Evolutionary conservation across 2,329 filamentous ascomycete genomes (phyloP).

Genomic region (Trichoderma sp.): DNA sequence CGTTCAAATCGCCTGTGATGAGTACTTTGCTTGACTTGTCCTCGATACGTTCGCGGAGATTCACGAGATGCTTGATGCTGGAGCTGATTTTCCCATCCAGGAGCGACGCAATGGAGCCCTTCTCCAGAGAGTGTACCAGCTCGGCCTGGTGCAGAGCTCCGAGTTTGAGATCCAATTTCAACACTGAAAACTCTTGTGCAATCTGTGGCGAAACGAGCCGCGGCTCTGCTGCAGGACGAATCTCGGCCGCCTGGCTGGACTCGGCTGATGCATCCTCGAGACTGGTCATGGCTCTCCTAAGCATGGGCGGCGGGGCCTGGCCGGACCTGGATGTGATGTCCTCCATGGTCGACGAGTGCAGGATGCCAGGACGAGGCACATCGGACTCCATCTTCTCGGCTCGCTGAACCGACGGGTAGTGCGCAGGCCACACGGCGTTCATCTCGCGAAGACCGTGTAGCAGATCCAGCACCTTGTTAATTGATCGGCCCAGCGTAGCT

Average conservation of each 20-base stretch:
- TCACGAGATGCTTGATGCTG: slow-evolving; percentile 85
- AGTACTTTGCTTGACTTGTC: slow-evolving; percentile 97
- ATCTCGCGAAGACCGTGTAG: slow-evolving; percentile 82
- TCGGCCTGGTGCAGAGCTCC: slow-evolving; percentile 84
- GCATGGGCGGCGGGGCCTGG: slow-evolving; percentile 49
- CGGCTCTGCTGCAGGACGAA: slow-evolving; percentile 66
- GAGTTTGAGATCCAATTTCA: slow-evolving; percentile 93
- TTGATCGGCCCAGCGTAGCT: slow-evolving; percentile 80
- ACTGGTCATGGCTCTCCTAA: slow-evolving; percentile 66
- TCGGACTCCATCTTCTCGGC: slow-evolving; percentile 48
- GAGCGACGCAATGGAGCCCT: slow-evolving; percentile 83
- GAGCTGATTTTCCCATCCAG: slow-evolving; percentile 93
- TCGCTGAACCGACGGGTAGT: slow-evolving; percentile 84
- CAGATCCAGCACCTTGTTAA: slow-evolving; percentile 81
- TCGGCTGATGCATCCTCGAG: slow-evolving; percentile 60
- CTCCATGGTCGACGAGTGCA: slow-evolving; percentile 62
- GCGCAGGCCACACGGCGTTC: slow-evolving; percentile 90
- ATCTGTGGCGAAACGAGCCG: slow-evolving; percentile 89
- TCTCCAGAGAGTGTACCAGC: slow-evolving; percentile 91
- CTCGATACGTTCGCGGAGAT: slow-evolving; percentile 89
- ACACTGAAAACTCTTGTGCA: slow-evolving; percentile 90
- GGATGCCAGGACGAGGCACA: slow-evolving; percentile 61
- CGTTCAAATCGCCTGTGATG: slow-evolving; percentile 93
- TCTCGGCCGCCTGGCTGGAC: slow-evolving; percentile 71
- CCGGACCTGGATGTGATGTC: slow-evolving; percentile 43